Percentiles rank a stretch among this genome's conserved stretches.
phyloP scores from a whole-genome alignment of 441 rosid genomes.

The Croton laevigatus region DNA sequence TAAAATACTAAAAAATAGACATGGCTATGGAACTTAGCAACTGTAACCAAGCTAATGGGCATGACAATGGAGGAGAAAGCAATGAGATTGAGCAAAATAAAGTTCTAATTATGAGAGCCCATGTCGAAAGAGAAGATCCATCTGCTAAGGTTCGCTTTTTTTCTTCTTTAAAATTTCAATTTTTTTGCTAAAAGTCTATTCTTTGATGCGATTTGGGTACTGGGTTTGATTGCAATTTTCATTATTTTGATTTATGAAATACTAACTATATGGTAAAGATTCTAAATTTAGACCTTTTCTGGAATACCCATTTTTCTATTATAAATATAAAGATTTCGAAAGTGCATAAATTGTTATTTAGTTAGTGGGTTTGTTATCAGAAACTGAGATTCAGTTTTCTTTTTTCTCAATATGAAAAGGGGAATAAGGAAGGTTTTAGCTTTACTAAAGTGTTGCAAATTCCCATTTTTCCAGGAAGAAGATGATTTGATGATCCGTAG shows the following conservation, averaged over 20 bases:
- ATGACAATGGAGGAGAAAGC: conserved; percentile 14
- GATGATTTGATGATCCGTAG: conserved; percentile 80
- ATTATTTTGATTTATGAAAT: too few species aligned
- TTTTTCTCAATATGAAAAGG: background rate
- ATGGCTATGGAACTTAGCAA: conserved; percentile 21
- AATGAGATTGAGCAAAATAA: conserved; percentile 67
- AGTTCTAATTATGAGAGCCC: conserved; percentile 72
- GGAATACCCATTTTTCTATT: too few species aligned
- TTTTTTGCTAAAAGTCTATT: background rate
- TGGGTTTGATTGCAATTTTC: background rate
- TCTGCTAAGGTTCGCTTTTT: conserved; percentile 51
- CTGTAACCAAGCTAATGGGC: conserved; percentile 14
- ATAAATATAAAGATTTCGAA: too few species aligned
- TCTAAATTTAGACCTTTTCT: too few species aligned
- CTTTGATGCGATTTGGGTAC: background rate
- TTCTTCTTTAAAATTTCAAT: background rate
- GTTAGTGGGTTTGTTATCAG: too few species aligned
- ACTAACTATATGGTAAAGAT: too few species aligned
- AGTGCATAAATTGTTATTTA: too few species aligned
- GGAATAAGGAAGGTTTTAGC: background rate
- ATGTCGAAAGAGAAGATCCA: conserved; percentile 67
- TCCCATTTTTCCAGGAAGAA: conserved; percentile 40
- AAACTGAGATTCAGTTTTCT: background rate
- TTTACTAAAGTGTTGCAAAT: background rate
- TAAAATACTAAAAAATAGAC: background rate